Evolutionary conservation across 2,329 filamentous ascomycete species (phyloP), one percentile per base, ranked within the genome.

Genomic region (Pseudogymnoascus destructans): DNA sequence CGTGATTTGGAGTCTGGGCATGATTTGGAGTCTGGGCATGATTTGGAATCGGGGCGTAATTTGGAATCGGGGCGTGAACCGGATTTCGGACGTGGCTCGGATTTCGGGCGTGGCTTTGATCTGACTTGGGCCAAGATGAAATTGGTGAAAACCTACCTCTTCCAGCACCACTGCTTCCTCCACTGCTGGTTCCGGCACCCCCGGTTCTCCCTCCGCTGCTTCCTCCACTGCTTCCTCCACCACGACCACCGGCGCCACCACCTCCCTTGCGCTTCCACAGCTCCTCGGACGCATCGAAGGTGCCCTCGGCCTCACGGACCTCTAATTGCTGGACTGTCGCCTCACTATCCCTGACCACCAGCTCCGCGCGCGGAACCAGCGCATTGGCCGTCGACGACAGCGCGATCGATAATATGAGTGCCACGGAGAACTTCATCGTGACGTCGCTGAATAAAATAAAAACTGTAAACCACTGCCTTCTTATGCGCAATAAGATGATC

Each of bases 181-280:
- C 27, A 15, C 52, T 23, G 52, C 25, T 35, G n/a, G 52, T 57
- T 30, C 59, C 55, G 23, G 17, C 13, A 10, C 38, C 17, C 10
- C 25, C 25, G 11, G 17, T 21, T 35, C 33, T 35, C 6, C 33
- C 33, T n/a, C 36, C 49, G 10, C 52, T 32, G 52, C 32, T 55
- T 5, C 52, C 36, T 46, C 58, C 42, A 32, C 61, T 57, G 13
- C 57, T 58, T 10, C 63, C 61, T 19, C 69, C 70, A 8, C 76
- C 75, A 59, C 74, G 70, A 15, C 75, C 73, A 55, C 79, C 77
- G 9, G 77, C 71, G 7, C 78, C 79, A 5, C 80, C 81, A 54
- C 81, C 81, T 33, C 81, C 81, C 64, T 79, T 79, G 62, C 81
- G 75, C 73, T 81, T 83, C 72, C 74, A 82, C 19, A 84, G 69